Evolutionary conservation across 2,329 filamentous ascomycete genomes (phyloP).

Genomic region (Elsinoe perseae): DNA sequence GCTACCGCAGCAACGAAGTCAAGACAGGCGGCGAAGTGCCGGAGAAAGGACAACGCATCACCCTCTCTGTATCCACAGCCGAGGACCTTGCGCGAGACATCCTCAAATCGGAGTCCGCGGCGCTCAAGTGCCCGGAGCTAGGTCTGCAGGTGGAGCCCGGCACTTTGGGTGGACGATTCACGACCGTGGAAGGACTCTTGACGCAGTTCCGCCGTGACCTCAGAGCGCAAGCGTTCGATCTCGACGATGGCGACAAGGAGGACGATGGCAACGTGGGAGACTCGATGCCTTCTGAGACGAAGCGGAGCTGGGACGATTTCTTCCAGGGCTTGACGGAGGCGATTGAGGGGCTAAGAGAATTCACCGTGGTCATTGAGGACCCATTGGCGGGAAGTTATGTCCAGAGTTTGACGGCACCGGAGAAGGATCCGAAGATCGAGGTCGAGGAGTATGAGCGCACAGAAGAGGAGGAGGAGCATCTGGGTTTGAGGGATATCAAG

Average conservation of each 20-base stretch:
- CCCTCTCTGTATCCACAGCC: conserved; percentile 58
- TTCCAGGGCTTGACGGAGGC: conserved; percentile 69
- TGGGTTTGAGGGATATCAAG: conserved; percentile 89
- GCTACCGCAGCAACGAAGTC: conserved; percentile 87
- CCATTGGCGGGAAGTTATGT: conserved; percentile 90
- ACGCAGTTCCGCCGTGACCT: conserved; percentile 90
- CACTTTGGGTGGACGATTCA: conserved; percentile 91
- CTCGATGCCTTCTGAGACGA: conserved; percentile 60
- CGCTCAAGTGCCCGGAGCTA: conserved; percentile 77
- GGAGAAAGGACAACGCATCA: conserved; percentile 75
- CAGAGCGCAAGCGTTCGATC: conserved; percentile 76
- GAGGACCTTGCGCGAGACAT: conserved; percentile 85
- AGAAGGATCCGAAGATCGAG: conserved; percentile 76
- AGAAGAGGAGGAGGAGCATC: conserved; percentile 84
- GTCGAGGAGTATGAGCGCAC: conserved; percentile 79
- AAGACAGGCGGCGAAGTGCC: conserved; percentile 95
- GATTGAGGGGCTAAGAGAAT: conserved; percentile 70
- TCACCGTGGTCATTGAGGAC: conserved; percentile 76
- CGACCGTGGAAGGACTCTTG: conserved; percentile 87
- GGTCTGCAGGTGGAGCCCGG: conserved; percentile 82
- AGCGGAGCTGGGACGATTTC: conserved; percentile 69
- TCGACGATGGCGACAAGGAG: conserved; percentile 46
- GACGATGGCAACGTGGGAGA: conserved; percentile 56
- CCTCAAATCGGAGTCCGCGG: conserved; percentile 90
- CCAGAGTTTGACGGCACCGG: conserved; percentile 71